Percentiles rank a stretch among this genome's conserved stretches.
These are phyloP conservation scores for Globisporangium splendens DNA, from an alignment of 352 stramenopile genomes.

Conservation along the genomic window DNA sequence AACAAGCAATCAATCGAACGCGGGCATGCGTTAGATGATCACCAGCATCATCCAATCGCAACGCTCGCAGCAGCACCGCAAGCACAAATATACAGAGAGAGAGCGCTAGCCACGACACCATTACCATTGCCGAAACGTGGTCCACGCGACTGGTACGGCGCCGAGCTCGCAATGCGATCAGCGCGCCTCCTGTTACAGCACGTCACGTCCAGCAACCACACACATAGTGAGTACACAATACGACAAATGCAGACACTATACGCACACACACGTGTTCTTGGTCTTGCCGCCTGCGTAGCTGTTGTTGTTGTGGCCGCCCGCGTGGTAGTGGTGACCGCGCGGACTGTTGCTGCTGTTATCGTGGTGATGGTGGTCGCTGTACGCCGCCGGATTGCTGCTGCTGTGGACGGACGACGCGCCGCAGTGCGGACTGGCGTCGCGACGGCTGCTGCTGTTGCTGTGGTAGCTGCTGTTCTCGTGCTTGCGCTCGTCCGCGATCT, in stretches of 20 bases:
- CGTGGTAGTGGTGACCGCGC: not conserved
- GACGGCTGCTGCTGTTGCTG: not conserved
- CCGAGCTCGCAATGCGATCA: constrained; percentile 51
- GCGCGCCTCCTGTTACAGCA: constrained; percentile 50
- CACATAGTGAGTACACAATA: not conserved
- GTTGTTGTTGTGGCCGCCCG: not conserved
- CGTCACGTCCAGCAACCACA: not conserved
- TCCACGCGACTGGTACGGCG: constrained; percentile 41
- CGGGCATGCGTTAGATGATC: not conserved
- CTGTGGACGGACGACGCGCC: not conserved
- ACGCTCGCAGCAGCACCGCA: not conserved
- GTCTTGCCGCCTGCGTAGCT: constrained; percentile 30
- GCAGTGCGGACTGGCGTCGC: not conserved
- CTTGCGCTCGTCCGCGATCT: constrained; percentile 60
- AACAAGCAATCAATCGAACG: no score
- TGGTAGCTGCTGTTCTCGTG: constrained; percentile 11
- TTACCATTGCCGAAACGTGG: constrained; percentile 15
- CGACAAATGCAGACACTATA: not conserved
- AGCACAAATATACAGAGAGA: not conserved
- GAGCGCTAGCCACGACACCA: not conserved
- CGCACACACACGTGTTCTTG: constrained; percentile 44
- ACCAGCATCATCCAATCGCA: not conserved
- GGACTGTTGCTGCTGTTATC: constrained; percentile 6
- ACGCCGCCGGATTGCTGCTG: not conserved
- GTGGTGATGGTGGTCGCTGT: constrained; percentile 6